Evolutionary conservation across 192 early-diverging fungal species (phyloP), one percentile per base, ranked within the genome.

Genomic region (Coemansia sp.): DNA sequence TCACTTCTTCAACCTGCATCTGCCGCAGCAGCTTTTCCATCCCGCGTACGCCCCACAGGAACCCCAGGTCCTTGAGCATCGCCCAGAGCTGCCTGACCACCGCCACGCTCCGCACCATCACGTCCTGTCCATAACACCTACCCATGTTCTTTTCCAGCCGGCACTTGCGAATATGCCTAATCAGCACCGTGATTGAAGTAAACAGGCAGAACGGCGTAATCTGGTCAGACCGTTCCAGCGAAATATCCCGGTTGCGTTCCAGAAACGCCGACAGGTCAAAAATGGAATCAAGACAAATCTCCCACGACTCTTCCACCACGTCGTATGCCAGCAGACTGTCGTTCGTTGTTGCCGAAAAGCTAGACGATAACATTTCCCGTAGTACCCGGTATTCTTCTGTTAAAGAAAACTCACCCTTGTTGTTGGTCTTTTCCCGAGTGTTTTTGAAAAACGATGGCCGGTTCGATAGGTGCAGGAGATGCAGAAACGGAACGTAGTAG

Each of bases 1-100:
- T 62, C 36, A 77, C 62, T 14, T 77, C 74, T 40, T 77, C 74
- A 14, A 77, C 44, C 26, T 71, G 68, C 74, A 77, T 77, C 5
- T 42, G 57, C 8, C 68, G 68, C 38, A 77, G 54, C 36, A 76
- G 46, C 14, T 52, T 41, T 40, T 71, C 74, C 46, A 77, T 58
- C 12, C 68, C 65, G 10, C 61, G 50, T 2, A 64, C 54, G 14
- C 68, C 52, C 68, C 74, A 71, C 10, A 71, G 50, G 15, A 62
- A 32, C 1, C 58, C 69, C 18, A 77, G 65, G 38, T 60, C 58
- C 53, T 66, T 34, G 27, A 77, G 56, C 36, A 67, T 58, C 26
- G 64, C 39, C 74, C 74, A 77, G 26, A 71, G 34, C 22, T 65
- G 59, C 8, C 65, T 56, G 53, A 77, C 21, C 0, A 62, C 38